Evolutionary conservation across 2,329 filamentous ascomycete genomes (phyloP).

Genomic region (Clarireedia hainanense): DNA sequence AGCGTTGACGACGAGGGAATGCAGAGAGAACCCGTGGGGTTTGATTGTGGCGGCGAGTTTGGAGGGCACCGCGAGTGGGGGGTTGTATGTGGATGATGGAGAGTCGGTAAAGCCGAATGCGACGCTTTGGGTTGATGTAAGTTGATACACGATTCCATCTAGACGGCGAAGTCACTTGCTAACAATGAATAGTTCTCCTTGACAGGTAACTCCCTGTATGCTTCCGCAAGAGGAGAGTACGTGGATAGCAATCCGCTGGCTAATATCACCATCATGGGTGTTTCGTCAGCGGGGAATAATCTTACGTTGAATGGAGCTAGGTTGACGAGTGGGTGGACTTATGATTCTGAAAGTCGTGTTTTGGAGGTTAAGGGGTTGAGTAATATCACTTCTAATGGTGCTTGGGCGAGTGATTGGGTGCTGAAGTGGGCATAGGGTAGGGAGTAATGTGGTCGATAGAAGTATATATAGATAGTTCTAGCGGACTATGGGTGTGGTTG

Average conservation of each 20-base stretch:
- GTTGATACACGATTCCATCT: not conserved
- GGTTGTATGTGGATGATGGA: conserved; percentile 68
- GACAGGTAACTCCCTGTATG: conserved; percentile 37
- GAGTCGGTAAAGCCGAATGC: conserved; percentile 52
- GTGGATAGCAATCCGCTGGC: conserved; percentile 49
- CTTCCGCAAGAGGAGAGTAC: conserved; percentile 43
- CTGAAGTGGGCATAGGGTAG: conserved; percentile 39
- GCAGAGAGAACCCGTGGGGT: conserved; percentile 57
- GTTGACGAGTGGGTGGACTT: conserved; percentile 39
- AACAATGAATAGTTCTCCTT: conserved; percentile 32
- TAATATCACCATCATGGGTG: conserved; percentile 56
- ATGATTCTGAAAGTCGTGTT: conserved; percentile 39
- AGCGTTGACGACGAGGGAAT: conserved; percentile 56
- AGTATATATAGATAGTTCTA: too few relatives aligned
- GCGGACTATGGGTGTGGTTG: too few relatives aligned
- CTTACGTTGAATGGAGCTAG: conserved; percentile 45
- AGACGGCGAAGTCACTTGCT: not conserved
- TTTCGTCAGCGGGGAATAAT: conserved; percentile 33
- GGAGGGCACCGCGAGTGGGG: conserved; percentile 48
- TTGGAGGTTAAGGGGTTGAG: conserved; percentile 45
- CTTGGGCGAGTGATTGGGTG: conserved; percentile 51
- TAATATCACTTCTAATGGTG: conserved; percentile 41
- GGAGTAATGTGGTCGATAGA: too few relatives aligned
- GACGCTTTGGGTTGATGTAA: conserved; percentile 43
- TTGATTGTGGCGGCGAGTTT: conserved; percentile 53